Base-by-base conservation (phyloP, 2,329 filamentous ascomycete genomes). In the Plenodomus tracheiphilus region DNA sequence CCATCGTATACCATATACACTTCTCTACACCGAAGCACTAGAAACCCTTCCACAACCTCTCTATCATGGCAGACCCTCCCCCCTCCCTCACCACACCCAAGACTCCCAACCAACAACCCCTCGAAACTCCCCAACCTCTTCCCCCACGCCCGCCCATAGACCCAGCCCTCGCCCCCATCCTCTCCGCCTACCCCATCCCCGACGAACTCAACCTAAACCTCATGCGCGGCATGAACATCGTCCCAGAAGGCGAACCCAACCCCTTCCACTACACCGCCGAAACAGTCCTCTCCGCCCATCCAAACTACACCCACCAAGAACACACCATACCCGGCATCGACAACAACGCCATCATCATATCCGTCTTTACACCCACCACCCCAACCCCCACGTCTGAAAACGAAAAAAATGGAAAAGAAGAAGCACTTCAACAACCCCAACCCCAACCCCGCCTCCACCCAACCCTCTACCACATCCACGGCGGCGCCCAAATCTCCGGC, bases 401-500 rank as follows among this genome's bases (percentile, higher is more conserved):
- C 5, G 22, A 10, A 5, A 10, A 25, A 5, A 25, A 5, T 5
- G 22, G 10, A 32, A 32, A 32, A 32, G 9, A 32, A 32, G 4
- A 15, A 32, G 28, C 7, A 15, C 28, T 8, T 15, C 28, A 32
- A 32, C 6, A 15, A 32, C 6, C 4, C 4, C 8, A 32, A 32
- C 4, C 6, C 6, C 28, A 15, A 32, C 28, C 22, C 5, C 22
- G 5, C 22, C 22, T 10, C 22, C 5, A 25, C 7, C 28, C 28
- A 32, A 15, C 28, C 8, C 28, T 45, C 17, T 45, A 39, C 18
- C 70, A 75, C 46, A 52, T 69, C 17, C 77, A 79, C 47, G 75
- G 75, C 25, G 76, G 77, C 15, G 76, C 75, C 13, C 70, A 72
- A 40, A 62, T 78, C 21, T 46, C 58, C 1, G 61, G 71, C 4